These are phyloP conservation scores for Teratosphaeria pseudoeucalypti DNA, from an alignment of 2,329 filamentous ascomycete genomes.

Conservation along the genomic window DNA sequence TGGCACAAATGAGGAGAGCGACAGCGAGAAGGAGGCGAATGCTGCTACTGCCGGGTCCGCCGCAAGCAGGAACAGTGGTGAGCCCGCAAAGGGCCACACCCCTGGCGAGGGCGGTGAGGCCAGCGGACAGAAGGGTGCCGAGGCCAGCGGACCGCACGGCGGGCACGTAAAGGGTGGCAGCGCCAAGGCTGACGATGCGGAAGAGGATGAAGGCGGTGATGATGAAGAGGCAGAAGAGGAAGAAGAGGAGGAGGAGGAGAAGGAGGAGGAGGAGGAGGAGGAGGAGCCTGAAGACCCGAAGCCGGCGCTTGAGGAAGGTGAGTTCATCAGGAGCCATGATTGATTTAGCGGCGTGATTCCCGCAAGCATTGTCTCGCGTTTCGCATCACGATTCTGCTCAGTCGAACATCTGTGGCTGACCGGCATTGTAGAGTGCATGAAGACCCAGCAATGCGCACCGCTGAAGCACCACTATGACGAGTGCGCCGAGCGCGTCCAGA, in stretches of 20 bases:
- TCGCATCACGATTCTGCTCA: background rate
- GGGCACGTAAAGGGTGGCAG: constrained; percentile 23
- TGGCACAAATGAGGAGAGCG: constrained; percentile 34
- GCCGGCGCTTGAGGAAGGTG: constrained; percentile 84
- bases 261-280: constrained; percentile 73
- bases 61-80: constrained; percentile 2
- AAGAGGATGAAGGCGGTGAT: constrained; percentile 45
- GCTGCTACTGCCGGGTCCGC: constrained; percentile 26
- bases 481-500: constrained; percentile 88
- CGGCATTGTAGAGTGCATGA: constrained; percentile 65
- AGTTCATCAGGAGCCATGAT: constrained; percentile 29
- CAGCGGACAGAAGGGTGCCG: constrained; percentile 17
- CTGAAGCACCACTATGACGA: constrained; percentile 98
- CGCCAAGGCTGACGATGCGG: constrained; percentile 38
- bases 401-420: background rate
- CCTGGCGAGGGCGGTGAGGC: constrained; percentile 18
- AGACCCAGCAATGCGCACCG: constrained; percentile 72
- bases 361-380: background rate
- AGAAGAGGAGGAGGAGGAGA: constrained; percentile 67
- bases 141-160: constrained; percentile 17
- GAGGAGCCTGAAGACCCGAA: constrained; percentile 78
- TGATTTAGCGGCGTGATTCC: background rate
- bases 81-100: constrained; percentile 16
- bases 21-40: constrained; percentile 33
- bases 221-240: constrained; percentile 66